These are phyloP conservation scores for Gautieria morchelliformis DNA, from an alignment of 768 basidiomycete species.

Conservation along the genomic window DNA sequence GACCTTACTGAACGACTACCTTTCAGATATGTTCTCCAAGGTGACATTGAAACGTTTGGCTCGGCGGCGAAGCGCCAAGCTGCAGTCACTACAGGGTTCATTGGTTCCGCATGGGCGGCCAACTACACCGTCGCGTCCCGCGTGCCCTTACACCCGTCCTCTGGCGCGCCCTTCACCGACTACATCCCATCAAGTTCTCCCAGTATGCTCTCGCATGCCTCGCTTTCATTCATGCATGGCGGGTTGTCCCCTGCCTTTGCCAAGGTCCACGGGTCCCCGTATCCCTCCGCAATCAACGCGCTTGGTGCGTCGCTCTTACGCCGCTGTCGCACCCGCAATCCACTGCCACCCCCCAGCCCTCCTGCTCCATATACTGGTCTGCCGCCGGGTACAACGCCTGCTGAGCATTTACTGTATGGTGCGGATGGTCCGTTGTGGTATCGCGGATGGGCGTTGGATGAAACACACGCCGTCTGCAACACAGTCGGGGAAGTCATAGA, in stretches of 20 bases:
- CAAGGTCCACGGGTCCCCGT: conserved; percentile 52
- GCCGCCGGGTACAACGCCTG: conserved; percentile 42
- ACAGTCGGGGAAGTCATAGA: conserved; percentile 62
- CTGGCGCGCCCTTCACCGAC: conserved; percentile 57
- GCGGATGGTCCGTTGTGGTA: conserved; percentile 88
- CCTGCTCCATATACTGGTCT: conserved; percentile 67
- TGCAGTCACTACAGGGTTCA: conserved; percentile 56
- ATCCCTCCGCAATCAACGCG: conserved; percentile 75
- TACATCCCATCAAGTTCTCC: conserved; percentile 38
- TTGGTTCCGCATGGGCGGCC: conserved; percentile 73
- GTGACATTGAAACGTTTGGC: conserved; percentile 80
- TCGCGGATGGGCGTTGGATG: conserved; percentile 82
- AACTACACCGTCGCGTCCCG: conserved; percentile 81
- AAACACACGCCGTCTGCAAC: conserved; percentile 54
- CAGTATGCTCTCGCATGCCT: conserved; percentile 59
- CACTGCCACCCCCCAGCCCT: conserved; percentile 70
- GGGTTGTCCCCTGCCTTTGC: conserved; percentile 74
- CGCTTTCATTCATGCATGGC: conserved; percentile 90
- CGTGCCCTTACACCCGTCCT: conserved; percentile 65
- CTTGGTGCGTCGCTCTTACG: conserved; percentile 58
- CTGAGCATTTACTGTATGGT: conserved; percentile 66
- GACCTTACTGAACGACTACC: background rate
- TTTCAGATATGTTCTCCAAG: conserved; percentile 70
- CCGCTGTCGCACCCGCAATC: conserved; percentile 56
- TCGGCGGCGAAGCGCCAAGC: conserved; percentile 60